These are phyloP conservation scores for Aspergillus puulaauensis DNA, from an alignment of 2,329 filamentous ascomycete species.

Conservation along the genomic window DNA sequence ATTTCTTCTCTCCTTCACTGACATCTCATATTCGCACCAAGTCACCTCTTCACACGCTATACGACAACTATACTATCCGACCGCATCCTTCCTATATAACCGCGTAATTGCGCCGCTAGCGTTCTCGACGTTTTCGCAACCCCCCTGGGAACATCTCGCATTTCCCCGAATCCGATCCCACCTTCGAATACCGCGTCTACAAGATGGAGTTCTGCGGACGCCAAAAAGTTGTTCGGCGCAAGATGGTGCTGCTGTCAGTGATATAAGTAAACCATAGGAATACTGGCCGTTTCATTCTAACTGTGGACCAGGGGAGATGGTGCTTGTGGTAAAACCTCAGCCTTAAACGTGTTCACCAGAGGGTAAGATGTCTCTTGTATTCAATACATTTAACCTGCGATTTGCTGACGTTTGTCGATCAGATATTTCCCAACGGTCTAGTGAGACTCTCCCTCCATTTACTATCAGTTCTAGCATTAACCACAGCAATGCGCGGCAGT, in stretches of 20 bases:
- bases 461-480: constrained; percentile 20
- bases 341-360: constrained; percentile 97
- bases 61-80: not conserved
- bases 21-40: not conserved
- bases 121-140: not conserved
- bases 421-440: constrained; percentile 98
- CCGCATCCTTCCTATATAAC: not conserved
- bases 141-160: constrained; percentile 4
- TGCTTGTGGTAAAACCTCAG: constrained; percentile 93
- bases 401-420: constrained; percentile 21
- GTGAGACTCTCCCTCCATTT: constrained; percentile 45
- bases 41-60: not conserved
- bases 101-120: not conserved
- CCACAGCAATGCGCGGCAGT: constrained; percentile 39
- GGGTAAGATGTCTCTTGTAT: constrained; percentile 59
- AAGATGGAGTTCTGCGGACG: constrained; percentile 64
- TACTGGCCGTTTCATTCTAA: constrained; percentile 18
- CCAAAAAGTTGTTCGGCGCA: constrained; percentile 86
- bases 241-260: constrained; percentile 83
- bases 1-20: constrained; percentile 21
- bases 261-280: not conserved
- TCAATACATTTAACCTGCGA: constrained; percentile 1
- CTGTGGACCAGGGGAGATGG: constrained; percentile 72
- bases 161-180: constrained; percentile 3
- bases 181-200: constrained; percentile 10